A percentile compares a stretch with the other conserved stretches of the same genome.
Conservation (phyloP, 331 rosid genomes). For the Acacia pycnantha region DNA sequence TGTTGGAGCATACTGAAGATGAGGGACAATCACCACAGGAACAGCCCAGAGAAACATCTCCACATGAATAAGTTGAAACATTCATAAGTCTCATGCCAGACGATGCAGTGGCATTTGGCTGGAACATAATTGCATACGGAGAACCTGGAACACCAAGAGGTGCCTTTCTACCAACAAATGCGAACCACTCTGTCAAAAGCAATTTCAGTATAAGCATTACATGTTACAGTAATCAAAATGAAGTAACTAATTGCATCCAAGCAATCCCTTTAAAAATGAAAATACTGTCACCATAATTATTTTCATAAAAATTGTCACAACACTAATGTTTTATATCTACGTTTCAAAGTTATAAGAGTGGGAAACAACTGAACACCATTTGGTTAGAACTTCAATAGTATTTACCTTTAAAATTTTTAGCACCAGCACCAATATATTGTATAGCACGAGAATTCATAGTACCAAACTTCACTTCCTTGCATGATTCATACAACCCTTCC, state of each 20-base stretch:
- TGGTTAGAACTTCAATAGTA: constrained; percentile 29
- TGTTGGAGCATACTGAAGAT: constrained; percentile 69
- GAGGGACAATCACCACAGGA: constrained; percentile 98
- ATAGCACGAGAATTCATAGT: constrained; percentile 81
- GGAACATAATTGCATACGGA: constrained; percentile 77
- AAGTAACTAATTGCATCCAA: constrained; percentile 14
- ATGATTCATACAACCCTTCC: constrained; percentile 86
- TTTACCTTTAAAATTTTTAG: constrained; percentile 80
- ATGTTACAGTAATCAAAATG: constrained; percentile 13
- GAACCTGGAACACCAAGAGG: constrained; percentile 62
- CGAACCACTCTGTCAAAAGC: constrained; percentile 82
- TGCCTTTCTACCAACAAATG: constrained; percentile 85
- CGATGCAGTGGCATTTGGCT: constrained; percentile 47
- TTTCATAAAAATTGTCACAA: constrained; percentile 7
- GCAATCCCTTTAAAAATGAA: constrained; percentile 24
- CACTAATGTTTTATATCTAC: constrained; percentile 3
- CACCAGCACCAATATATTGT: constrained; percentile 85
- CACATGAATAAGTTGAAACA: constrained; percentile 86
- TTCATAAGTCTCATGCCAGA: constrained; percentile 92
- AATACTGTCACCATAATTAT: constrained; percentile 3
- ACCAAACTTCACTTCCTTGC: constrained; percentile 97
- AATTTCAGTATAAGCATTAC: constrained; percentile 29
- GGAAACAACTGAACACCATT: constrained; percentile 13
- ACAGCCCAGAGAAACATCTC: constrained; percentile 90
- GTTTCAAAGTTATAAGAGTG: neutral